A percentile compares a stretch with the other conserved stretches of the same genome.
phyloP scores from a whole-genome alignment of 1,139 yeast genomes.

The Zhuliangozyma parablackwelliae region DNA sequence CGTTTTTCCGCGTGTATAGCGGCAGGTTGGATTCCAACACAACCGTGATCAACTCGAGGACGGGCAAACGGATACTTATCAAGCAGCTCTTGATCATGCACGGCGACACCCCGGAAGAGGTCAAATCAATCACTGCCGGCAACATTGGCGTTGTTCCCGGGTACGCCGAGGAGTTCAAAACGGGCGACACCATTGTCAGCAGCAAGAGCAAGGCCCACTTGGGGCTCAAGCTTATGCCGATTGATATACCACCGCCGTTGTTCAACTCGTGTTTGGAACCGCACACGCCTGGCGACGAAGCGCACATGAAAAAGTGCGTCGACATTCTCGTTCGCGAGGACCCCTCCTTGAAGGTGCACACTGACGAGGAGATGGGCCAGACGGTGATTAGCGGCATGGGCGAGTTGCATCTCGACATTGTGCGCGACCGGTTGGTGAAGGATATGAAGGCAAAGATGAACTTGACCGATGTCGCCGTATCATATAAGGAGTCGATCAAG shows the following conservation, averaged over 20 bases:
- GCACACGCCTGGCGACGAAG: constrained; percentile 70
- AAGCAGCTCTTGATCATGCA: constrained; percentile 78
- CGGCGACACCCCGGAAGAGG: constrained; percentile 80
- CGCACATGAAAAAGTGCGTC: constrained; percentile 66
- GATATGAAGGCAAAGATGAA: constrained; percentile 81
- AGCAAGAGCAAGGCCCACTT: constrained; percentile 50
- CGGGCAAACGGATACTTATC: constrained; percentile 62
- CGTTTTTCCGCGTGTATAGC: constrained; percentile 82
- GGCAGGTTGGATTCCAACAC: constrained; percentile 66
- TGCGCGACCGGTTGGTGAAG: constrained; percentile 67
- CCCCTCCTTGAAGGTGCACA: constrained; percentile 25
- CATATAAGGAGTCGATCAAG: constrained; percentile 73
- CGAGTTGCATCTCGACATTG: constrained; percentile 86
- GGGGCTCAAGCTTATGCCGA: constrained; percentile 62
- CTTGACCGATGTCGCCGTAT: constrained; percentile 78
- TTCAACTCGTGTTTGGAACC: constrained; percentile 87
- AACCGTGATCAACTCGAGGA: constrained; percentile 61
- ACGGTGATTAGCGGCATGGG: constrained; percentile 93
- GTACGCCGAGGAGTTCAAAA: constrained; percentile 61
- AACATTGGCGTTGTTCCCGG: constrained; percentile 89
- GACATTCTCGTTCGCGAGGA: constrained; percentile 68
- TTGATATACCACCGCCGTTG: constrained; percentile 86
- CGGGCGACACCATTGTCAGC: constrained; percentile 85
- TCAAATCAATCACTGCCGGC: constrained; percentile 60
- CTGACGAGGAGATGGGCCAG: constrained; percentile 86